These are phyloP conservation scores for Cyclotella sp. DNA, from an alignment of 108 stramenopile species.

Conservation along the genomic window DNA sequence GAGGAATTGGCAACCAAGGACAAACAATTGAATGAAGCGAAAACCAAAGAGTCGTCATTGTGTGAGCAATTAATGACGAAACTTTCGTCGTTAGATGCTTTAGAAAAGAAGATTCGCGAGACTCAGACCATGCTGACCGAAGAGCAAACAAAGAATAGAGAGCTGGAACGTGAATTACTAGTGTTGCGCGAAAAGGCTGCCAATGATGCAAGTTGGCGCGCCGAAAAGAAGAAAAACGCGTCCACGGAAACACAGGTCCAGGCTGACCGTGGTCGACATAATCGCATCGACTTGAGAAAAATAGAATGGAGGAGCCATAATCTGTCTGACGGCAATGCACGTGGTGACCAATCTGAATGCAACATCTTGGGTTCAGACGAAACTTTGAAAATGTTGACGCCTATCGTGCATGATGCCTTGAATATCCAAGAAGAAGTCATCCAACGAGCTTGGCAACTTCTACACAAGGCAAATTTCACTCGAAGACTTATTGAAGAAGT, in stretches of 20 bases:
- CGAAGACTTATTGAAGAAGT: constrained; percentile 3
- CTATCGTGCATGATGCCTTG: constrained; percentile 21
- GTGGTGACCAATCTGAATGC: background rate
- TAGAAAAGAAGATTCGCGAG: background rate
- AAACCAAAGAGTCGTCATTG: background rate
- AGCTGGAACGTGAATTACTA: background rate
- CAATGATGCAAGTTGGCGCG: constrained; percentile 1
- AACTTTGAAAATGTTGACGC: constrained; percentile 15
- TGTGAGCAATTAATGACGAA: background rate
- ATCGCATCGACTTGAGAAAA: background rate
- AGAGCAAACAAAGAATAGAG: background rate
- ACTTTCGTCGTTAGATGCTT: background rate
- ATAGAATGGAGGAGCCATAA: constrained; percentile 9
- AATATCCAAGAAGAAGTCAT: constrained; percentile 16
- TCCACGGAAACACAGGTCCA: too few relatives aligned
- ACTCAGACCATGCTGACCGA: background rate
- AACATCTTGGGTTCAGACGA: background rate
- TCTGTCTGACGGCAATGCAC: background rate
- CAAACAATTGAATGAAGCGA: background rate
- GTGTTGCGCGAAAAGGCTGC: constrained; percentile 4
- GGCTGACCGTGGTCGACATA: too few relatives aligned
- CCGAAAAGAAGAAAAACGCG: too few relatives aligned
- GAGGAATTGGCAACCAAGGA: background rate
- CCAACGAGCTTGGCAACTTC: constrained; percentile 14
- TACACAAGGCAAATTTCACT: constrained; percentile 6